phyloP scores from a whole-genome alignment of 345 rosid species.

The Salix koriyanagi region DNA sequence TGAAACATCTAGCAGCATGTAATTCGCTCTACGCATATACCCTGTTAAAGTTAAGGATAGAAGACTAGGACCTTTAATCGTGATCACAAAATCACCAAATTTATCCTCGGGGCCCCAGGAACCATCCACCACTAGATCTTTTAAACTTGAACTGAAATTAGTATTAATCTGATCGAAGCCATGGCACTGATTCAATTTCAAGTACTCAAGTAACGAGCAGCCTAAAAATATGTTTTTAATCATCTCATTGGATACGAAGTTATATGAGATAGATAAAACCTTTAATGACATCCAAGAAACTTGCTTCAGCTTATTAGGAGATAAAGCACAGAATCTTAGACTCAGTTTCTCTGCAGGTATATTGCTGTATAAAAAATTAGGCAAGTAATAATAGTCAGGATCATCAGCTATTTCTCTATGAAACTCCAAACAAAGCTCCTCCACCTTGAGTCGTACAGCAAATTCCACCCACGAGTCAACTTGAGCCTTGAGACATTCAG shows the following conservation, averaged over 20 bases:
- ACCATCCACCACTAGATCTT: not conserved
- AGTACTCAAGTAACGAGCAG: not conserved
- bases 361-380: not conserved
- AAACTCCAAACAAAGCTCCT: not conserved
- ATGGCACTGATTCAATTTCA: not conserved
- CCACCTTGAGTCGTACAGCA: not conserved
- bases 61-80: not conserved
- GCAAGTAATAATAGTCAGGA: not conserved
- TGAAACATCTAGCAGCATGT: not conserved
- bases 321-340: not conserved
- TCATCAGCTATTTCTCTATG: too few relatives aligned
- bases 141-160: not conserved
- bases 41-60: not conserved
- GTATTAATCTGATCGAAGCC: not conserved
- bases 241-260: not conserved
- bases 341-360: not conserved
- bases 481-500: not conserved
- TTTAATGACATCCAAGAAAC: slow-evolving; percentile 6
- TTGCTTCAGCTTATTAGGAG: too few relatives aligned
- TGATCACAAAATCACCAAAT: not conserved
- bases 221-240: not conserved
- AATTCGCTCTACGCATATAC: not conserved
- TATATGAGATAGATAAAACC: not conserved
- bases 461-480: not conserved
- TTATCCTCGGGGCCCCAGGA: not conserved